phyloP scores from a whole-genome alignment of 441 rosid genomes.

The Brassica balearica region DNA sequence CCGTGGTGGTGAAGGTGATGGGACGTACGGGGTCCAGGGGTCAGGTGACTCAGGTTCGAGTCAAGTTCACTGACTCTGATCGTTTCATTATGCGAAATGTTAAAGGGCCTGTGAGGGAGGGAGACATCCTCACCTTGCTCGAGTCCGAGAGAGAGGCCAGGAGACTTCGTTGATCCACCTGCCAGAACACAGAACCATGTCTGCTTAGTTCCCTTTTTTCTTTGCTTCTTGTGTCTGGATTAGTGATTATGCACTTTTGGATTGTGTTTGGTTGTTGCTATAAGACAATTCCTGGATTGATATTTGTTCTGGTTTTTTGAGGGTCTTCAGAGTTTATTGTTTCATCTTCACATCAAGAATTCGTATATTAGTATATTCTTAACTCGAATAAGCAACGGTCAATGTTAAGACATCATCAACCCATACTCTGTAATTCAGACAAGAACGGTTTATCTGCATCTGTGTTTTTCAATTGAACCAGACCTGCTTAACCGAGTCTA shows the following conservation, averaged over 20 bases:
- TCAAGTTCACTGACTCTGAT: conserved; percentile 79
- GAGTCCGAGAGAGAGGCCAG: conserved; percentile 94
- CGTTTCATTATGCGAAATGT: conserved; percentile 91
- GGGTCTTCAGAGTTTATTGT: background rate
- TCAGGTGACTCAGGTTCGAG: conserved; percentile 88
- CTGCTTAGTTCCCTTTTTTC: background rate
- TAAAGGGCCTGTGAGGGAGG: conserved; percentile 90
- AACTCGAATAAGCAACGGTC: too few relatives aligned
- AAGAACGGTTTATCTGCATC: background rate
- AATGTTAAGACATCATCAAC: background rate
- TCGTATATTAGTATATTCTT: background rate
- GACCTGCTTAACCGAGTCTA: too few relatives aligned
- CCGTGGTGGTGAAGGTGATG: conserved; percentile 83
- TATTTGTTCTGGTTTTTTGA: background rate
- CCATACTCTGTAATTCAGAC: background rate
- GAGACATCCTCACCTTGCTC: conserved; percentile 82
- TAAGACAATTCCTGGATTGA: conserved; percentile 31
- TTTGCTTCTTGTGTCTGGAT: conserved; percentile 16
- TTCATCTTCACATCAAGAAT: background rate
- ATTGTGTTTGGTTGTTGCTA: conserved; percentile 26
- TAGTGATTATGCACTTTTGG: conserved; percentile 18
- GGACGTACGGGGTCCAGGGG: conserved; percentile 89
- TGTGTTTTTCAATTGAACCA: background rate
- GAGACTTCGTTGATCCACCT: conserved; percentile 69
- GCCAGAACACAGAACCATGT: background rate